phyloP scores from a whole-genome alignment of 768 basidiomycete species.

The Boletus coccyginus region DNA sequence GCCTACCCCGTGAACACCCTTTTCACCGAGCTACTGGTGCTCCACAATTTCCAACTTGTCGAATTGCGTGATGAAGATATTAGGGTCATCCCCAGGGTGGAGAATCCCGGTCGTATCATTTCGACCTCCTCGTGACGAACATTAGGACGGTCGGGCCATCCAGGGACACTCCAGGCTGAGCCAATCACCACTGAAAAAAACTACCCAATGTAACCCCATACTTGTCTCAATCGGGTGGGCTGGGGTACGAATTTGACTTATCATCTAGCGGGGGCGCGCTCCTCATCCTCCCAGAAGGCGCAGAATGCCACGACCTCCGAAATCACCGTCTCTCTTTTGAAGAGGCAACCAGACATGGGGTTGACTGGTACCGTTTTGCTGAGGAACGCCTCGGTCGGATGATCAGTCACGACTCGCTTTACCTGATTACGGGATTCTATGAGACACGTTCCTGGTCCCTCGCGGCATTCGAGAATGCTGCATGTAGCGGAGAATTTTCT shows the following conservation, averaged over 20 bases:
- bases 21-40: slow-evolving; percentile 11
- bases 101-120: slow-evolving; percentile 3
- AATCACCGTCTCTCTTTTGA: slow-evolving; percentile 17
- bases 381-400: slow-evolving; percentile 7
- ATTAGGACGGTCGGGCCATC: background rate
- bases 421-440: slow-evolving; percentile 23
- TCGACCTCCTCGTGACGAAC: background rate
- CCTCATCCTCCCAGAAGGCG: slow-evolving; percentile 33
- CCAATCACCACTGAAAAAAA: background rate
- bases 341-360: slow-evolving; percentile 17
- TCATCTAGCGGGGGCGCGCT: slow-evolving; percentile 28
- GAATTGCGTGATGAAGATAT: background rate
- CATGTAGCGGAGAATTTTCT: background rate
- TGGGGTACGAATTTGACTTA: slow-evolving; percentile 8
- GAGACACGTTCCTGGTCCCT: slow-evolving; percentile 26
- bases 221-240: background rate
- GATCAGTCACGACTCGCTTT: slow-evolving; percentile 16
- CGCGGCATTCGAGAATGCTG: slow-evolving; percentile 12
- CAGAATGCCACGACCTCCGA: slow-evolving; percentile 18
- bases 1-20: slow-evolving; percentile 29
- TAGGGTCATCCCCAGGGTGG: background rate
- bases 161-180: background rate
- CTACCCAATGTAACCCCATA: background rate
- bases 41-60: slow-evolving; percentile 28
- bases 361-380: slow-evolving; percentile 28